phyloP scores from a whole-genome alignment of 805 yeast genomes.

The Zygoascus flipseniorum region DNA sequence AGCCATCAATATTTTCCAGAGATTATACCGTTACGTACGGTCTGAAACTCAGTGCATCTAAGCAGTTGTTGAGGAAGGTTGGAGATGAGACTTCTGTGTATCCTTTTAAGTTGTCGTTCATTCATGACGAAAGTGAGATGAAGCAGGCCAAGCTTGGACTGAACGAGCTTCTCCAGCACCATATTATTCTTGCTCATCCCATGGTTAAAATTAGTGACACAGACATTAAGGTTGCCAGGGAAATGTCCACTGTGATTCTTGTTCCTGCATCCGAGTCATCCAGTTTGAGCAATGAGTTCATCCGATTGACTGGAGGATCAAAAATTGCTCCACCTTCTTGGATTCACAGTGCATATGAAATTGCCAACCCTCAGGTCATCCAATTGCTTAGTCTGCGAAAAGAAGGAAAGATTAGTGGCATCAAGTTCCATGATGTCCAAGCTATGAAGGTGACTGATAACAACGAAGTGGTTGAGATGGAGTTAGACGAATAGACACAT shows the following conservation, averaged over 20 bases:
- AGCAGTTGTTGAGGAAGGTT: constrained; percentile 58
- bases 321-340: constrained; percentile 67
- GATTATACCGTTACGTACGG: constrained; percentile 79
- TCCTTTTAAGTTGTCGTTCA: constrained; percentile 80
- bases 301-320: constrained; percentile 76
- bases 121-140: constrained; percentile 52
- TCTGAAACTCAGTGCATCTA: constrained; percentile 65
- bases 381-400: constrained; percentile 22
- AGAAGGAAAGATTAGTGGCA: constrained; percentile 21
- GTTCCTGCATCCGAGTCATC: constrained; percentile 32
- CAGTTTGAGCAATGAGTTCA: constrained; percentile 42
- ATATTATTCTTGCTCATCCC: constrained; percentile 66
- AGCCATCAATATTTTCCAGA: constrained; percentile 60
- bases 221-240: constrained; percentile 56
- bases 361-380: constrained; percentile 39
- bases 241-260: constrained; percentile 65
- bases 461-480: constrained; percentile 4
- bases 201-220: constrained; percentile 48
- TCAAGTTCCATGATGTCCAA: constrained; percentile 27
- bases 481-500: background rate
- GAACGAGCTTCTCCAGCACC: constrained; percentile 71
- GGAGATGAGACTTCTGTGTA: constrained; percentile 75
- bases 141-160: constrained; percentile 65
- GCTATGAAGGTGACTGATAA: constrained; percentile 2
- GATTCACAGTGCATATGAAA: constrained; percentile 72